A percentile compares a stretch with the other conserved stretches of the same genome.
Evolutionary conservation across 106 monocot genomes (phyloP).

Genomic region (Allium sativum): DNA sequence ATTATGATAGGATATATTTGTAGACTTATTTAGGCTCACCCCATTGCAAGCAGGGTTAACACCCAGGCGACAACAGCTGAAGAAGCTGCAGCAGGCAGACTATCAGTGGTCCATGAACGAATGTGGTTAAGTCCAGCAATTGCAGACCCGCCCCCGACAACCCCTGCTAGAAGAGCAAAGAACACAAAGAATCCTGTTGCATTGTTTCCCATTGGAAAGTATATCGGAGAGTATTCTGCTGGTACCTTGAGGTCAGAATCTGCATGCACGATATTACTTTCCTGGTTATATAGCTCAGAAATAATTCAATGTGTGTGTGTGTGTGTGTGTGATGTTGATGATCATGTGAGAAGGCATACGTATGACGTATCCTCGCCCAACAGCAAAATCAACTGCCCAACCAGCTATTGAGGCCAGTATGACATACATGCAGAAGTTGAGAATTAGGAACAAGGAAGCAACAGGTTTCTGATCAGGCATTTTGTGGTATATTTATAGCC

Average conservation of each 20-base stretch:
- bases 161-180: slow-evolving; percentile 39
- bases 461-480: slow-evolving; percentile 1
- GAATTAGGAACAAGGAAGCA: neutral
- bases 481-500: neutral
- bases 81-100: slow-evolving; percentile 31
- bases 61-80: slow-evolving; percentile 34
- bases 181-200: slow-evolving; percentile 51
- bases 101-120: slow-evolving; percentile 25
- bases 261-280: neutral
- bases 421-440: slow-evolving; percentile 8
- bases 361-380: neutral
- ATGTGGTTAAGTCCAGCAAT: slow-evolving; percentile 42
- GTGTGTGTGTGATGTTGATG: no score
- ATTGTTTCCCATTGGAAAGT: slow-evolving; percentile 51
- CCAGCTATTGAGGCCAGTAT: neutral
- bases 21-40: slow-evolving; percentile 6
- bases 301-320: no score
- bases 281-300: neutral
- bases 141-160: slow-evolving; percentile 41
- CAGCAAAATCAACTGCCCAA: slow-evolving; percentile 1
- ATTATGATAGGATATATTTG: neutral
- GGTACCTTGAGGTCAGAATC: slow-evolving; percentile 30
- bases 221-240: slow-evolving; percentile 37
- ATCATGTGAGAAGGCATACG: neutral
- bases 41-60: slow-evolving; percentile 57